A percentile compares a stretch with the other conserved stretches of the same genome.
Evolutionary conservation across 1,284 basidiomycete genomes (phyloP).

Genomic region (Caloboletus firmus): DNA sequence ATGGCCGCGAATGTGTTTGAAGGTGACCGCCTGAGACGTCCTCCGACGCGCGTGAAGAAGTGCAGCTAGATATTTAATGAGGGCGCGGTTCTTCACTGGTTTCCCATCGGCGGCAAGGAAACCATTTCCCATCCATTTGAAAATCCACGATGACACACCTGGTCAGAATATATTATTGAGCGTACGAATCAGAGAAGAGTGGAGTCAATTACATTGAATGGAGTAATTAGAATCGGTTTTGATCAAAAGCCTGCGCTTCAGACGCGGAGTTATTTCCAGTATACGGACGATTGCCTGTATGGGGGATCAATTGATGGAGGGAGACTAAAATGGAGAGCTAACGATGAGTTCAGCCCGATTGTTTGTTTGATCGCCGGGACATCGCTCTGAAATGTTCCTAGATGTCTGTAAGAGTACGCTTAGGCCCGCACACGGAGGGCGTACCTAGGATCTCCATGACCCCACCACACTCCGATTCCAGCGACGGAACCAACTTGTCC

Average conservation of each 20-base stretch:
- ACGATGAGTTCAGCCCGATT: slow-evolving; percentile 86
- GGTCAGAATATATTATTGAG: slow-evolving; percentile 8
- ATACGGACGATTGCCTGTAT: slow-evolving; percentile 72
- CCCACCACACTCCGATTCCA: slow-evolving; percentile 81
- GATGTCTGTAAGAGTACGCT: neutral
- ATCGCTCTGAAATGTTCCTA: slow-evolving; percentile 76
- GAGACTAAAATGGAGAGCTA: slow-evolving; percentile 22
- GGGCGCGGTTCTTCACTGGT: slow-evolving; percentile 61
- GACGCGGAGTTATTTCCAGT: slow-evolving; percentile 62
- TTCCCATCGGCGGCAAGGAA: slow-evolving; percentile 51
- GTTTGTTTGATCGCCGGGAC: slow-evolving; percentile 84
- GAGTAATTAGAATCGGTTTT: slow-evolving; percentile 78
- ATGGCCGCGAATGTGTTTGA: slow-evolving; percentile 74
- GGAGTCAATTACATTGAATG: slow-evolving; percentile 55
- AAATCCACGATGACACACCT: slow-evolving; percentile 71
- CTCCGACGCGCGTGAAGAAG: slow-evolving; percentile 50
- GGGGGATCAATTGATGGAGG: slow-evolving; percentile 2
- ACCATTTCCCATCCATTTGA: slow-evolving; percentile 53
- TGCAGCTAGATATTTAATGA: slow-evolving; percentile 63
- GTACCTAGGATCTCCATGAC: slow-evolving; percentile 58
- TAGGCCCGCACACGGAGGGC: neutral
- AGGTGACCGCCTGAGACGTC: slow-evolving; percentile 51
- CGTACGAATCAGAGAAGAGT: neutral
- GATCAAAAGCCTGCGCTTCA: slow-evolving; percentile 58
- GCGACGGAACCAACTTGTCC: slow-evolving; percentile 60